phyloP scores from a whole-genome alignment of 1,139 yeast genomes.

The Suhomyces yuchorum region DNA sequence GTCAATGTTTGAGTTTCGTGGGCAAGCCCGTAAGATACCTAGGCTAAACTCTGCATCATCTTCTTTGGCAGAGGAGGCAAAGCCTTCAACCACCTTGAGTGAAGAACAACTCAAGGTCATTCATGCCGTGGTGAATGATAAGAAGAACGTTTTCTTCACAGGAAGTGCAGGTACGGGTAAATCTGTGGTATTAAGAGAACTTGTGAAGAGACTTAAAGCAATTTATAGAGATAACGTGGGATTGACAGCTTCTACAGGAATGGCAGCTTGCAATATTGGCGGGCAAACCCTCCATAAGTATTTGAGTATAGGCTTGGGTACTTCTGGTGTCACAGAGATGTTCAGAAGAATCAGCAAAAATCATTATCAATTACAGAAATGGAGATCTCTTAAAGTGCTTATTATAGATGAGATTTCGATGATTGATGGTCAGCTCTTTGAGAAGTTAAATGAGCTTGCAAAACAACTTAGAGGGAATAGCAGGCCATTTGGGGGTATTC shows the following conservation, averaged over 20 bases:
- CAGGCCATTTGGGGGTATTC: slow-evolving; percentile 87
- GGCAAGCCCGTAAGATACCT: slow-evolving; percentile 28
- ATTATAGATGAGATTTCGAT: slow-evolving; percentile 87
- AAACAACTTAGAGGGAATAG: slow-evolving; percentile 50
- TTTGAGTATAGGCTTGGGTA: slow-evolving; percentile 78
- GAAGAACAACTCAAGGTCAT: slow-evolving; percentile 73
- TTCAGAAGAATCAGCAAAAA: slow-evolving; percentile 50
- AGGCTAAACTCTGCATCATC: slow-evolving; percentile 11
- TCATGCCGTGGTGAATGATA: slow-evolving; percentile 59
- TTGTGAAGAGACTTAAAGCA: slow-evolving; percentile 48
- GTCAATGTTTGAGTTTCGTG: slow-evolving; percentile 10
- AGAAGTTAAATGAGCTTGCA: slow-evolving; percentile 70
- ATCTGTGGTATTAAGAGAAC: slow-evolving; percentile 66
- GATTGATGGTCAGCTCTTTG: slow-evolving; percentile 77
- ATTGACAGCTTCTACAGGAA: slow-evolving; percentile 87
- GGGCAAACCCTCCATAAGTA: slow-evolving; percentile 81
- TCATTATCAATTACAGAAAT: slow-evolving; percentile 47
- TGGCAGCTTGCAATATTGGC: slow-evolving; percentile 86
- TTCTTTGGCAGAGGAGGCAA: slow-evolving; percentile 3
- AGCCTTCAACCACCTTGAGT: slow-evolving; percentile 20
- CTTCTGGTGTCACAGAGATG: slow-evolving; percentile 46
- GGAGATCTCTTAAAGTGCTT: slow-evolving; percentile 65
- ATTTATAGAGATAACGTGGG: slow-evolving; percentile 53
- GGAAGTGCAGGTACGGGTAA: slow-evolving; percentile 90
- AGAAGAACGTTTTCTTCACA: slow-evolving; percentile 64